Evolutionary conservation across 179 eudicot species (phyloP), one percentile per base, ranked within the genome.

Genomic region (Patellifolia procumbens): DNA sequence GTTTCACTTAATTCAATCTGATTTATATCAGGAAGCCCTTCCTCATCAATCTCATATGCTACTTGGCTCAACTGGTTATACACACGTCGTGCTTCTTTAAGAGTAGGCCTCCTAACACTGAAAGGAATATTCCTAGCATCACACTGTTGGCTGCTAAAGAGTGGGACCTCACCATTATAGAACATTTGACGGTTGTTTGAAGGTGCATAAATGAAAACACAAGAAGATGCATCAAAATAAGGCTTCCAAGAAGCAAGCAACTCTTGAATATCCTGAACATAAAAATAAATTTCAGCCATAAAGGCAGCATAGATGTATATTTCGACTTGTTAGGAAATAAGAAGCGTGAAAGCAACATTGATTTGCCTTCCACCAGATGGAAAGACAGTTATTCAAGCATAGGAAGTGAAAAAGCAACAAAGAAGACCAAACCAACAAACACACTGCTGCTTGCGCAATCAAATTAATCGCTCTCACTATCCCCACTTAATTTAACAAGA

Each of bases 191-290:
- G 91, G 79, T 92, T 94, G 86, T 78, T 83, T 63, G 98, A 92
- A 65, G 98, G 91, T 39, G 98, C 94, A 74, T 88, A 72, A 66
- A 94, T 78, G 72, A 91, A 94, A 65, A 91, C 86, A 77, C 89
- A 86, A 22, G 86, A 85, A 31, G 96, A 83, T 65, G 81, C 85
- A 78, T 88, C 89, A 85, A 94, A 91, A 85, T 88, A 89, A 77
- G 94, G 86, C 83, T 92, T 94, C 98, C 98, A 94, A 42, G 88
- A 82, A 78, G 86, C 83, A 73, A 94, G 87, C 75, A 94, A 74
- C 74, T 92, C 98, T 78, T 89, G 92, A 77, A 94, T 86, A 78
- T 92, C 91, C 97, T 93, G 83, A 19, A 45, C 60, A 59, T 61
- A 55, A 32, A 39, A 45, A 58, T 11, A 53, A 20, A 24, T 26